phyloP scores from a whole-genome alignment of 2,329 filamentous ascomycete species.

The Daldinia sp. region DNA sequence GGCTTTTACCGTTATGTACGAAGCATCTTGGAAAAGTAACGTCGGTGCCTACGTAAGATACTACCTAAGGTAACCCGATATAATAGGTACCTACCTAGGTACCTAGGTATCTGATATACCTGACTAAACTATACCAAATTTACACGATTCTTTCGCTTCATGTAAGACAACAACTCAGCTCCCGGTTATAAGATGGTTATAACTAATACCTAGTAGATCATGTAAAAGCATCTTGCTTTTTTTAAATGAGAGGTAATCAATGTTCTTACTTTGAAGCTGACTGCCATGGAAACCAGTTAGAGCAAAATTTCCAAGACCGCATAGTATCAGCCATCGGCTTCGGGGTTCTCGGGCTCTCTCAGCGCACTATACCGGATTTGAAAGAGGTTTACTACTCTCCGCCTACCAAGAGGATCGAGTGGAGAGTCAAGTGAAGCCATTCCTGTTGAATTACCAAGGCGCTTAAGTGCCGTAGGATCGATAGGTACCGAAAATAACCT shows the following conservation, averaged over 20 bases:
- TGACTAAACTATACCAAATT: neutral
- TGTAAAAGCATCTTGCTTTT: neutral
- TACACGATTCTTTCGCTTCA: neutral
- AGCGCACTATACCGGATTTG: neutral
- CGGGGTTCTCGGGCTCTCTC: neutral
- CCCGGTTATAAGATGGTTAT: neutral
- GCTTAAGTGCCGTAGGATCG: constrained; percentile 4
- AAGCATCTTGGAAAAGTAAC: neutral
- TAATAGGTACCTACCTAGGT: too few species aligned
- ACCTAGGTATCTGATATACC: too few species aligned
- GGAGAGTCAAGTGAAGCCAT: constrained; percentile 10
- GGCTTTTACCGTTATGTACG: neutral
- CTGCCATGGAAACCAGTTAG: neutral
- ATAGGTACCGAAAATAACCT: constrained; percentile 2
- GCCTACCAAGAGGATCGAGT: neutral
- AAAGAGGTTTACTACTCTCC: neutral
- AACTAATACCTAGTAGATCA: neutral
- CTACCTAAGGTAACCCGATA: neutral
- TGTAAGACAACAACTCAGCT: neutral
- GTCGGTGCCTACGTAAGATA: neutral
- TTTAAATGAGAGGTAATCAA: neutral
- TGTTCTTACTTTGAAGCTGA: neutral
- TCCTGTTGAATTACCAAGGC: neutral
- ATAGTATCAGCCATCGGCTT: neutral
- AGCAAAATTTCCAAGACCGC: neutral